Percentiles rank a stretch among this genome's conserved stretches.
phyloP scores from a whole-genome alignment of 441 rosid species.

The Gossypium schwendimanii region DNA sequence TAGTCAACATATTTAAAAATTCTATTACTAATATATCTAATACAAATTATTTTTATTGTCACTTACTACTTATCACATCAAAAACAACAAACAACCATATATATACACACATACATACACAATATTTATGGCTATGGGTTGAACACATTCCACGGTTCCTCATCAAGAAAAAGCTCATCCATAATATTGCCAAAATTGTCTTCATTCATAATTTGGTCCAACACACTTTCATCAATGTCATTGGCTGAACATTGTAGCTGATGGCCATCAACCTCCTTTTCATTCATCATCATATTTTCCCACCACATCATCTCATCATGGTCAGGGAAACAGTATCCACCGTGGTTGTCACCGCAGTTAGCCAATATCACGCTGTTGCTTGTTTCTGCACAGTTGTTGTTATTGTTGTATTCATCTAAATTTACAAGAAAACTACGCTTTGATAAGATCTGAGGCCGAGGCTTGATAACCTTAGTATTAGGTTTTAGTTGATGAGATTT shows the following conservation, averaged over 20 bases:
- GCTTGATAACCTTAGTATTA: slow-evolving; percentile 22
- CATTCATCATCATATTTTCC: not conserved
- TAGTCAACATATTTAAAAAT: no score
- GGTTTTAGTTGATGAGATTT: not conserved
- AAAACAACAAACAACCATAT: not conserved
- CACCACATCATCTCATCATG: not conserved
- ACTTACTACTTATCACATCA: not conserved
- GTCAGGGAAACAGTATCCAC: not conserved
- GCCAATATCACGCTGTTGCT: not conserved
- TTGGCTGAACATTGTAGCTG: not conserved
- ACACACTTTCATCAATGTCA: not conserved
- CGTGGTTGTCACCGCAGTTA: no score
- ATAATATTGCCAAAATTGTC: not conserved
- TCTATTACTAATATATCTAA: no score
- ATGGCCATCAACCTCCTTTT: not conserved
- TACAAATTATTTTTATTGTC: not conserved
- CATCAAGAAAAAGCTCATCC: not conserved
- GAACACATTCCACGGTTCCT: not conserved
- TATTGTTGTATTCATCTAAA: no score
- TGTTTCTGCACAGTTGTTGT: not conserved
- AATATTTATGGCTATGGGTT: not conserved
- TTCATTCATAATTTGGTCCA: not conserved
- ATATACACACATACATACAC: no score
- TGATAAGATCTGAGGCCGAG: slow-evolving; percentile 24
- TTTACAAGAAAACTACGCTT: not conserved